Percentiles rank a stretch among this genome's conserved stretches.
phyloP scores from a whole-genome alignment of 2,329 filamentous ascomycete genomes.

The Rutstroemia sp. region DNA sequence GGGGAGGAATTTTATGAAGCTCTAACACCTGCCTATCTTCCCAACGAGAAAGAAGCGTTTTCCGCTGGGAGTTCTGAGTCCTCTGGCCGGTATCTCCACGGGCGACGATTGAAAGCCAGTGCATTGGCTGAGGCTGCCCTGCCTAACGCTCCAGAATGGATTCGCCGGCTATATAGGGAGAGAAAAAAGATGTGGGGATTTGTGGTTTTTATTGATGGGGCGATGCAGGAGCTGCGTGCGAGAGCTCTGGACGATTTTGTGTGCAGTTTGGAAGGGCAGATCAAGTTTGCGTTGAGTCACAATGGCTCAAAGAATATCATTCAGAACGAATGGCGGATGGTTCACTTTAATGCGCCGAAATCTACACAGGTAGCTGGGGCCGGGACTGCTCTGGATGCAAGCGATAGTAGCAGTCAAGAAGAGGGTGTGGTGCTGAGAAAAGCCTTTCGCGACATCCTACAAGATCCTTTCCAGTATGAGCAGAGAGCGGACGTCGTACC shows the following conservation, averaged over 20 bases:
- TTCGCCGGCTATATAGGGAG: too few relatives aligned
- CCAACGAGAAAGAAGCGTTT: too few relatives aligned
- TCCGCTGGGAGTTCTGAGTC: too few relatives aligned
- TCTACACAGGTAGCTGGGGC: background rate
- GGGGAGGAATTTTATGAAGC: too few relatives aligned
- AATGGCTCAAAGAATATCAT: background rate
- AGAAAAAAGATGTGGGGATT: too few relatives aligned
- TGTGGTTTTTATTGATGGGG: background rate
- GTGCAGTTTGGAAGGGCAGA: background rate
- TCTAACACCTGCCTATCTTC: too few relatives aligned
- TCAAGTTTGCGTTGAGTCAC: background rate
- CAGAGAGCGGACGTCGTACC: background rate
- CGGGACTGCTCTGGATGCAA: too few relatives aligned
- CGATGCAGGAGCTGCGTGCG: background rate
- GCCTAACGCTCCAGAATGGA: too few relatives aligned
- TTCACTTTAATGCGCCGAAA: background rate
- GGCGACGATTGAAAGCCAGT: too few relatives aligned
- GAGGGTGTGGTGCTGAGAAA: background rate
- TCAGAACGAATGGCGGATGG: background rate
- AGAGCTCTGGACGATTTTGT: background rate
- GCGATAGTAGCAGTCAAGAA: background rate
- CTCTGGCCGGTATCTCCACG: too few relatives aligned
- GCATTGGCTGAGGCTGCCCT: too few relatives aligned
- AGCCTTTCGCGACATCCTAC: background rate
- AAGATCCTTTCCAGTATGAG: background rate